These are phyloP conservation scores for Eucalyptus paniculata DNA, from an alignment of 345 rosid species.

Conservation along the genomic window DNA sequence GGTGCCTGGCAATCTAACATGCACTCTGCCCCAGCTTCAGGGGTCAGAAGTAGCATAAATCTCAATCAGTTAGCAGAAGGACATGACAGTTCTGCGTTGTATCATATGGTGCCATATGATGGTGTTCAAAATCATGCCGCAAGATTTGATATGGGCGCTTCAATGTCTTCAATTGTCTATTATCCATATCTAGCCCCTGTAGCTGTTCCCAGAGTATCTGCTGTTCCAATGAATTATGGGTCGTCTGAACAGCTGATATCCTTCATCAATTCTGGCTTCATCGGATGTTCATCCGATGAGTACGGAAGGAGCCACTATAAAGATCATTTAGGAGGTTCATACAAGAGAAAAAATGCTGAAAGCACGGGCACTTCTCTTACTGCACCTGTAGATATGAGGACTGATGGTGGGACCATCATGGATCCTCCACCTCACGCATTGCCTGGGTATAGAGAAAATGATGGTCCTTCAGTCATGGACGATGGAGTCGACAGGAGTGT, in stretches of 20 bases:
- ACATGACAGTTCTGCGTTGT: conserved; percentile 30
- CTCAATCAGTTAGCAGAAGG: conserved; percentile 26
- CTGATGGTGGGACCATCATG: conserved; percentile 22
- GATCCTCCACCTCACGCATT: conserved; percentile 23
- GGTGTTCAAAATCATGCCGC: conserved; percentile 37
- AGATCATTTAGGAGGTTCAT: conserved; percentile 42
- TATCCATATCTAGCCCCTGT: conserved; percentile 21
- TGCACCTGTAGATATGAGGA: conserved; percentile 29
- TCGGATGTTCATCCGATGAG: conserved; percentile 42
- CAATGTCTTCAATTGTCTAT: conserved; percentile 33
- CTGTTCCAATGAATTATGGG: conserved; percentile 27
- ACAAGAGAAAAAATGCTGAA: conserved; percentile 62
- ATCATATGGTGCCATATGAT: conserved; percentile 33
- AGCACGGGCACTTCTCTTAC: conserved; percentile 23
- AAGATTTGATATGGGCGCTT: conserved; percentile 32
- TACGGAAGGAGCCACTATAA: conserved; percentile 38
- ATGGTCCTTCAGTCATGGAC: conserved; percentile 21
- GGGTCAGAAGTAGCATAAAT: conserved; percentile 20
- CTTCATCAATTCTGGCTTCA: conserved; percentile 24
- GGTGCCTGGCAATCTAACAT: conserved; percentile 33
- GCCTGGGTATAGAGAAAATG: conserved; percentile 30
- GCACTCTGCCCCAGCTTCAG: conserved; percentile 23
- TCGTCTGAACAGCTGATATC: conserved; percentile 24
- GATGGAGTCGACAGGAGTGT: conserved; percentile 39
- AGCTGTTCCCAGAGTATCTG: conserved; percentile 2